A percentile compares a stretch with the other conserved stretches of the same genome.
Evolutionary conservation across 306 rosid genomes (phyloP).

Genomic region (Castanospermum australe): DNA sequence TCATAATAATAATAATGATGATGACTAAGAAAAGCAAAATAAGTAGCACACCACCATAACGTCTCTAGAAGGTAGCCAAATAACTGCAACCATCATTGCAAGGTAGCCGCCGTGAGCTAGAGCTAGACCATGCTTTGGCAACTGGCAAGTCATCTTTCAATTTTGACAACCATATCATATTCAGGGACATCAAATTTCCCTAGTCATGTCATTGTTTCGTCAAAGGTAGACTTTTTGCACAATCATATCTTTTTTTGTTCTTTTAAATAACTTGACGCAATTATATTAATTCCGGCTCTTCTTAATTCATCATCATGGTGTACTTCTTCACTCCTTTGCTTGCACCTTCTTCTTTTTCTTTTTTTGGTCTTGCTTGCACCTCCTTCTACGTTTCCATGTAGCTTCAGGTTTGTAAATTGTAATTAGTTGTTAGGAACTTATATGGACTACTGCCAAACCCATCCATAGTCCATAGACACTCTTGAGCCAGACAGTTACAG

Average conservation of each 20-base stretch:
- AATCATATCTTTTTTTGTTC: background rate
- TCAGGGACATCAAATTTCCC: background rate
- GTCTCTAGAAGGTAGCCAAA: background rate
- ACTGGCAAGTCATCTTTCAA: background rate
- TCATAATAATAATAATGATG: background rate
- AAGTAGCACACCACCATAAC: background rate
- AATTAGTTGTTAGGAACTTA: background rate
- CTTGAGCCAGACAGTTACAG: too few species aligned
- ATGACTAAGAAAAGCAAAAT: background rate
- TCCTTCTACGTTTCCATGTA: background rate
- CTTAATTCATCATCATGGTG: background rate
- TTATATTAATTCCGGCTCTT: background rate
- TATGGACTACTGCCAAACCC: too few species aligned
- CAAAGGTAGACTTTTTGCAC: background rate
- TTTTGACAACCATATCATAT: background rate
- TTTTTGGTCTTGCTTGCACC: background rate
- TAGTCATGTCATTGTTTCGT: background rate
- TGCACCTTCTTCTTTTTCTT: background rate
- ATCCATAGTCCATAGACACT: too few species aligned
- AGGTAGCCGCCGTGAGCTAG: background rate
- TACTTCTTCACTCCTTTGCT: background rate
- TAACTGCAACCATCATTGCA: too few species aligned
- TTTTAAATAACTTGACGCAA: background rate
- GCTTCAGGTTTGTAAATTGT: background rate
- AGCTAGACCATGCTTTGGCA: background rate